Evolutionary conservation across 352 stramenopile genomes (phyloP), one percentile per base, ranked within the genome.

Genomic region (Phytophthora idaei): DNA sequence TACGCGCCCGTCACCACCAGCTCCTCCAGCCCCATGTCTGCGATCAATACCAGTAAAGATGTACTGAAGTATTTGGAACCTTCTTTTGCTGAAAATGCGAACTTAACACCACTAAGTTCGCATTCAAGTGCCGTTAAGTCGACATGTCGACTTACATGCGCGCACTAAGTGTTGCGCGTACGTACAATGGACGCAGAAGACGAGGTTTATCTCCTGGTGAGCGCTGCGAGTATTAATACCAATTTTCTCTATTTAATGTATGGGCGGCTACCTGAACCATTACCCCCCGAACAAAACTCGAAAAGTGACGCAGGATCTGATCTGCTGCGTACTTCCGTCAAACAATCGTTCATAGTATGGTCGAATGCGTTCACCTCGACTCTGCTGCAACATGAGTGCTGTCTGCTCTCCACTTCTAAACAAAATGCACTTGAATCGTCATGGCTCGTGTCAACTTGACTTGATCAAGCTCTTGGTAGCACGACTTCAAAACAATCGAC

Each of bases 1-100:
- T 94, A 94, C 47, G 80, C 81, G 56, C 71, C 74, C 57, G 79
- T 87, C 64, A 90, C 70, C 6, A 87, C 67, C 52, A 88, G 63
- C 70, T 89, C 80, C 25, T 77, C 71, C 46, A 74, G 57, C n/a
- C 54, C 45, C 77, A 80, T 85, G 36, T 14, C 3, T 31, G n/a
- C 51, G 15, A 10, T 50, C 37, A 32, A 46, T 47, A 55, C 21
- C 21, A 1, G 21, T 21, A 21, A 0, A 21, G 21, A 21, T 21
- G 21, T 21, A 21, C 21, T 21, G 21, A 21, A 21, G 21, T 21
- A 21, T 21, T 21, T 42, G 3, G 29, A n/a, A 17, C 32, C 36
- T 63, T 70, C 51, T 74, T 47, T 47, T 7, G 0, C n/a, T 36
- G 36, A 25, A 31, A 62, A 60, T 55, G n/a, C 68, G 68, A 66